phyloP scores from a whole-genome alignment of 1,139 yeast species.

The Hyphopichia khmerensis region DNA sequence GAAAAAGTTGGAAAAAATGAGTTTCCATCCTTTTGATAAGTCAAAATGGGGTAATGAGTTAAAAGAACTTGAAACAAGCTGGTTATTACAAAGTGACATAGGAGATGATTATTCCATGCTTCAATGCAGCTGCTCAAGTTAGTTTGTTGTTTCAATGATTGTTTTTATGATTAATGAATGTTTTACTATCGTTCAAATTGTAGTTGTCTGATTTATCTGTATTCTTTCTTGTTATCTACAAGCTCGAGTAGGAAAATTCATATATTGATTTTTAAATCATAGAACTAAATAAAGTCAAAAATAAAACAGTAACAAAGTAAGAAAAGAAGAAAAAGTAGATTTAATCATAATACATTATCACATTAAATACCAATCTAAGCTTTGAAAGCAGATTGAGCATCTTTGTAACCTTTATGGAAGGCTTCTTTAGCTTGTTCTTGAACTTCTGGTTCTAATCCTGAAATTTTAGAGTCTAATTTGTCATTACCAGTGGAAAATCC shows the following conservation, averaged over 20 bases:
- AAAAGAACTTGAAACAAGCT: slow-evolving; percentile 53
- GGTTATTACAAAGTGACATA: slow-evolving; percentile 50
- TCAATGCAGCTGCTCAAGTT: slow-evolving; percentile 68
- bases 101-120: slow-evolving; percentile 53
- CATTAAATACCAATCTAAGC: slow-evolving; percentile 6
- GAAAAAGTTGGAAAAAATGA: slow-evolving; percentile 59
- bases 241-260: not conserved
- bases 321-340: not conserved
- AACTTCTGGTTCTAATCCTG: slow-evolving; percentile 31
- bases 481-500: slow-evolving; percentile 36
- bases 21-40: slow-evolving; percentile 58
- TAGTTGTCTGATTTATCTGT: no score
- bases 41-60: slow-evolving; percentile 63
- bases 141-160: no score
- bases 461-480: slow-evolving; percentile 32
- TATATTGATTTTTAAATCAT: not conserved
- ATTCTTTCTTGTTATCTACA: not conserved
- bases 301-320: not conserved
- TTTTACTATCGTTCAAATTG: no score
- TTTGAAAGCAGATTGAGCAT: slow-evolving; percentile 29
- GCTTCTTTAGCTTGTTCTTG: slow-evolving; percentile 41
- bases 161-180: no score
- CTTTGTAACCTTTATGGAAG: slow-evolving; percentile 36
- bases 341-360: slow-evolving; percentile 1
- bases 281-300: not conserved